Evolutionary conservation across 192 early-diverging fungal genomes (phyloP), one percentile per base, ranked within the genome.

Genomic region (Coemansia biformis): DNA sequence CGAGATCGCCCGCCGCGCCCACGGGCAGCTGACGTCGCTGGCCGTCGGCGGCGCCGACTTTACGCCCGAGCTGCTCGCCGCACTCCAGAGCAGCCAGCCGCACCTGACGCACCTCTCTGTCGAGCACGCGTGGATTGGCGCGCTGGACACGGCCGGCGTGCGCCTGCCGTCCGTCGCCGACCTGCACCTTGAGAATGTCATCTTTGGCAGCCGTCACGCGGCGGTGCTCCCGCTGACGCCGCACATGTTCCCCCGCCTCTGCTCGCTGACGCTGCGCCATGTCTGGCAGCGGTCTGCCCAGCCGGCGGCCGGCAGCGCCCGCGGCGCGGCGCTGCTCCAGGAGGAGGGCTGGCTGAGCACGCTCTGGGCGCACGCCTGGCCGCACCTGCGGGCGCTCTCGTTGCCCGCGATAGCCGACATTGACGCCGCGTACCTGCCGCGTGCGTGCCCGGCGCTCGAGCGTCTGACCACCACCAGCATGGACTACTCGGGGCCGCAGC

Each of bases 401-500:
- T 46, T 73, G 36, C 69, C 69, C 13, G 69, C 69, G n/a, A 38
- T 73, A 2, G 41, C 48, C 31, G 69, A 73, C 38, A 10, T 22
- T 18, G 69, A 73, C n/a, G 57, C 62, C 0, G 38, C 29, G 12
- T 29, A 12, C 10, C 50, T 73, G 35, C 15, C 49, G 17, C 18
- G 14, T 4, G 62, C 69, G 1, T 73, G 69, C 30, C 69, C 62
- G 12, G 21, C 10, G 15, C 53, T 73, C 19, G 31, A 32, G 21
- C 69, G 58, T 21, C 62, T 73, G n/a, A 34, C 45, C 10, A 73
- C 69, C 4, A 39, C 53, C 45, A 73, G 69, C 43, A 62, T 73
- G 28, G 69, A 73, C 62, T 73, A 73, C 42, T 28, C 62, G 19
- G 69, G 69, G 3, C 69, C 69, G 31, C 57, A 33, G n/a, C 57